Base-by-base conservation (phyloP, 75 land plant species). In the Pinus taeda region DNA sequence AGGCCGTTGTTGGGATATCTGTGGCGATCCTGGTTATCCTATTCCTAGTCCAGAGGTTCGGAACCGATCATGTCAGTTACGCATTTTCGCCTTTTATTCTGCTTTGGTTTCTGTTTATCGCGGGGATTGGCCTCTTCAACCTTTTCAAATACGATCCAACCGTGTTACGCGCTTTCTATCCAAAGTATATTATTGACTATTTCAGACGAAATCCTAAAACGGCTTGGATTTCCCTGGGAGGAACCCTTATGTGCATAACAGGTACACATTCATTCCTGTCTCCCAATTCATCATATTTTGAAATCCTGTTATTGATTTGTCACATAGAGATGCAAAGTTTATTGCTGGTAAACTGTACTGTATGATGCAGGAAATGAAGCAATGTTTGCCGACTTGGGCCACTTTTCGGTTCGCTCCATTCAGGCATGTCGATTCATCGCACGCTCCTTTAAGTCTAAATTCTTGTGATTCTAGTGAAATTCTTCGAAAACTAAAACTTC, bases 181-280 rank as follows among this genome's bases (percentile, higher is more conserved):
- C 96, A 13, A 36, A 58, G 17, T 88, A 89, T 76, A 87, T 93
- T 12, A 57, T 85, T 6, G 55, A 74, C 39, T 93, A 85, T 67
- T 93, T 93, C 80, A 56, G 9, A 33, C 82, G 85, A 63, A 87
- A 89, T 73, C 73, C 75, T 14, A 85, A 85, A 56, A 45, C 81
- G 3, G 95, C 90, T 45, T 93, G 93, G 93, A 72, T 85, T 45
- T 91, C 93, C 11, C 91, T 93, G 12, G 93, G 95, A 42, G 95
- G 93, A 20, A 85, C 87, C 13, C 79, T 93, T 20, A 88, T 93
- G 7, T 79, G 81, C 42, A 76, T 85, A 13, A 85, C 87, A 82
- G 87, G 87, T 85, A 30, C 18, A 60, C 7, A 59, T 45, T 74
- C 55, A 2, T 69, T 74, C 15, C 73, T 84, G 58, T 58, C 9